Base-by-base conservation (phyloP, 306 rosid genomes). In the Psophocarpus tetragonolobus region DNA sequence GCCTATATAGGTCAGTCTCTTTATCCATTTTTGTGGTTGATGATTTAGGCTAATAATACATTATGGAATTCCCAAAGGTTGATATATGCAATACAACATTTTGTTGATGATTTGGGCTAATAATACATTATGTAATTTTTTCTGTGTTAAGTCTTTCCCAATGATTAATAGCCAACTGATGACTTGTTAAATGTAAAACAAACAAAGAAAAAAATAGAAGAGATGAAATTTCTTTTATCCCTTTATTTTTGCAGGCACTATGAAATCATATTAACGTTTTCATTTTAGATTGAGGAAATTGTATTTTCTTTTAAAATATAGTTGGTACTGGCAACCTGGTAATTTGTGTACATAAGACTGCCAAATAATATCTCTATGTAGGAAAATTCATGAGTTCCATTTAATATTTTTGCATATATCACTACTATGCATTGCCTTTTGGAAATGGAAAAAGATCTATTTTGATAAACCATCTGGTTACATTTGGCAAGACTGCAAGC, bases 1-100 rank as follows among this genome's bases (percentile, higher is more conserved):
- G 98, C 60, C 83, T 95, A 68, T 92, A 92, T 82, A 95, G 98
- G 98, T 95, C 60, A 69, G 85, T 80, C 77, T 66, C 62, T 32
- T 29, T 57, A 32, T 61, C 32, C 17, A 61, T 36, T 47, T 33
- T 51, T 64, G 47, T 27, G 62, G 29, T 56, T 81, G 68, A 36
- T 81, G 41, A 58, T 63, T 71, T 60, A 27, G 68, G 62, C n/a
- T 38, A 11, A 20, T 77, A 62, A 20, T 77, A 62, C 41, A 18
- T 44, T 30, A 53, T 67, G 70, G 4, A 76, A 76, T 15, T 64
- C 8, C 39, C 24, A 48, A 14, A 14, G 32, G 24, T 35, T 78
- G 41, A 15, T 6, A 26, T 39, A 57, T 53, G 18, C 11, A 14
- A 39, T 23, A 17, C 13, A 39, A 57, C 54, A 27, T 11, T 11